A percentile compares a stretch with the other conserved stretches of the same genome.
Evolutionary conservation across 225 moss, liverwort and hornwort genomes (phyloP).

Genomic region (Rhytidiadelphus loreus): DNA sequence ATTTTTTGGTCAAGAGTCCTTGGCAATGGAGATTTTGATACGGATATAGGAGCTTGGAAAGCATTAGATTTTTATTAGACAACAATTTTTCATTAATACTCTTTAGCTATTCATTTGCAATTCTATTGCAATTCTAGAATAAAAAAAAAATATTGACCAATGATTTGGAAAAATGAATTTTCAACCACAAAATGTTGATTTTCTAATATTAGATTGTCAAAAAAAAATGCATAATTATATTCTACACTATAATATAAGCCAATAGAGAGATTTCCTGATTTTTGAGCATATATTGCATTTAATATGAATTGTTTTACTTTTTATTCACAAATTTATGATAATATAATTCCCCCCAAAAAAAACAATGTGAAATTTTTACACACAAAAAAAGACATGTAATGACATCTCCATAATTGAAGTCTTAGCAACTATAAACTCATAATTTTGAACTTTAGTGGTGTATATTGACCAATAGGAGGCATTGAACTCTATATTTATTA

Average conservation of each 20-base stretch:
- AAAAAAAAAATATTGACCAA: background rate
- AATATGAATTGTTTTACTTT: background rate
- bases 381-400: background rate
- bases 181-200: fast-evolving
- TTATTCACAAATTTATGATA: background rate
- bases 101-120: background rate
- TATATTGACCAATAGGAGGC: fast-evolving
- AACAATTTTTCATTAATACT: background rate
- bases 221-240: background rate
- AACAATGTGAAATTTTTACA: background rate
- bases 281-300: background rate
- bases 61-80: background rate
- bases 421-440: background rate
- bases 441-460: background rate
- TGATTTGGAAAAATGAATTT: background rate
- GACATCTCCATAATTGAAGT: background rate
- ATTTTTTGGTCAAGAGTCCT: fast-evolving
- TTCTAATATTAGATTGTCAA: background rate
- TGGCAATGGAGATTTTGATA: background rate
- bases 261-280: background rate
- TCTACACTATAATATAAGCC: background rate
- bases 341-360: fast-evolving
- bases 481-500: background rate
- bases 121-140: background rate
- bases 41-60: fast-evolving